Base-by-base conservation (phyloP, 495 filamentous ascomycete species). In the Neurospora sp. region DNA sequence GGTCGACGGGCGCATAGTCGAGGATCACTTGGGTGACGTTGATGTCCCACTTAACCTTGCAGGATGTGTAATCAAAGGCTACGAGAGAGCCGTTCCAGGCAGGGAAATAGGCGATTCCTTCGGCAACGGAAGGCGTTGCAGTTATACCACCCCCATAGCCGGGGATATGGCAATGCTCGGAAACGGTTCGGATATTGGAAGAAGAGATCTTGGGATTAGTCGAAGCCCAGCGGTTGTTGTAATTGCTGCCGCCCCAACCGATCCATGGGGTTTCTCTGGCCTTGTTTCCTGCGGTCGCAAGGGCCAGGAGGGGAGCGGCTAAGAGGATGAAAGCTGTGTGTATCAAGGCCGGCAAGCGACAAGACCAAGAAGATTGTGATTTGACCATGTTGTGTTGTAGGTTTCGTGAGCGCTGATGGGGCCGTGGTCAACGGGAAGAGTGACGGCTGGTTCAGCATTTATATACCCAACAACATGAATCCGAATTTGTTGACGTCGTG, bases 61-160 rank as follows among this genome's bases (percentile, higher is more conserved):
- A 83, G 11, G 75, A 73, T 38, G 72, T 70, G 72, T 78, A 83
- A 73, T 83, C 73, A n/a, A 83, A 73, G 8, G 82, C 82, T 17
- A 80, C 77, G 72, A 82, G 78, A 2, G 76, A 74, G 69, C 80
- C 82, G 71, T 79, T 76, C 78, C 79, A 83, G 17, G 81, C 82
- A 15, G 82, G 82, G 71, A 76, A 83, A 71, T 82, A 84, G 42
- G 74, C 81, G 3, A 75, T 75, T 66, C 78, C 71, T 36, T 70
- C 74, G 24, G 24, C 10, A 4, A 80, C 73, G 2, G 78, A 74
- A 4, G 82, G 80, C 36, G 82, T 78, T 4, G 81, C 77, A 71
- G 78, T 81, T 42, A 79, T 76, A 1, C 82, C 81, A n/a, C 70
- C 38, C 2, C 48, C 37, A 24, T 75, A 77, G 31, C 45, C 45